A percentile compares a stretch with the other conserved stretches of the same genome.
Evolutionary conservation across 352 stramenopile species (phyloP).

Genomic region (Phytophthora syringae): DNA sequence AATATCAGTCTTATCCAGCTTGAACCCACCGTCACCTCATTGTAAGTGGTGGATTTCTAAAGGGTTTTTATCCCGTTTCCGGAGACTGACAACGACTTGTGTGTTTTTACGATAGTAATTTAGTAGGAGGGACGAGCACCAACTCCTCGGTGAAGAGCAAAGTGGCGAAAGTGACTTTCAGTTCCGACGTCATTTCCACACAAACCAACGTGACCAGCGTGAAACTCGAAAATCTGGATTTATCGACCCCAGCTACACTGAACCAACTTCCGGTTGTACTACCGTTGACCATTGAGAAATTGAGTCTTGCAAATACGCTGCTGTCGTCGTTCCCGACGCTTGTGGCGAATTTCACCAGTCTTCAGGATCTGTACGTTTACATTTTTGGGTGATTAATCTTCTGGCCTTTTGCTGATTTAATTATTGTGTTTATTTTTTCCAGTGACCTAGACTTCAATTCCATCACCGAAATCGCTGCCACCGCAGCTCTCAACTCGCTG

Average conservation of each 20-base stretch:
- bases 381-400: neutral
- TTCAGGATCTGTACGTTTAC: slow-evolving; percentile 39
- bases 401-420: too few species aligned
- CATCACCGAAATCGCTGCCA: slow-evolving; percentile 39
- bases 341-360: slow-evolving; percentile 44
- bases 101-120: too few species aligned
- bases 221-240: slow-evolving; percentile 39
- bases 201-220: slow-evolving; percentile 38
- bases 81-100: neutral
- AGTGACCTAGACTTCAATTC: slow-evolving; percentile 45
- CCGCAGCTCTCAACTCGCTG: slow-evolving; percentile 44
- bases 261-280: slow-evolving; percentile 33
- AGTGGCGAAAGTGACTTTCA: slow-evolving; percentile 41
- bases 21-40: slow-evolving; percentile 28
- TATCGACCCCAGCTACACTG: slow-evolving; percentile 27
- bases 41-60: slow-evolving; percentile 24
- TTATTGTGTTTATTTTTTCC: neutral
- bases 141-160: slow-evolving; percentile 41
- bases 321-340: slow-evolving; percentile 38
- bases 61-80: neutral
- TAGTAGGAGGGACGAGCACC: slow-evolving; percentile 29
- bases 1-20: slow-evolving; percentile 32
- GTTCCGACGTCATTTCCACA: slow-evolving; percentile 30
- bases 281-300: slow-evolving; percentile 24
- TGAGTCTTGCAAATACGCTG: slow-evolving; percentile 43